Evolutionary conservation across 1,284 basidiomycete species (phyloP).

Genomic region (Termitomyces sp.): DNA sequence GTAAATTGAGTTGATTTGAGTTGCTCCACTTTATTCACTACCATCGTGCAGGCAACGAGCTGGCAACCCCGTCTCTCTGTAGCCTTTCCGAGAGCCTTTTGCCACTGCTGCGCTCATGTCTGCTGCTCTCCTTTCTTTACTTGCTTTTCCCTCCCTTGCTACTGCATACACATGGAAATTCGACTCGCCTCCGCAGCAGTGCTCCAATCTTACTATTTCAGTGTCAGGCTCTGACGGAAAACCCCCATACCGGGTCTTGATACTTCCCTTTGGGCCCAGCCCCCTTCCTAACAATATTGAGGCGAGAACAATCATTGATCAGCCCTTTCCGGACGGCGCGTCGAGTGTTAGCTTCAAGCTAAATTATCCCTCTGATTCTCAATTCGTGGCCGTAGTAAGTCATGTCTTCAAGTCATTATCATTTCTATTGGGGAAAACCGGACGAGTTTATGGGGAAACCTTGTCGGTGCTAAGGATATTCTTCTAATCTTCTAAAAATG

Average conservation of each 20-base stretch:
- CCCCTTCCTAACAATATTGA: conserved; percentile 59
- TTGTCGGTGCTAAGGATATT: background rate
- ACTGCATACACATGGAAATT: conserved; percentile 61
- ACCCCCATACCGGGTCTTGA: conserved; percentile 61
- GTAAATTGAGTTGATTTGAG: background rate
- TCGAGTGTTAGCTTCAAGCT: conserved; percentile 51
- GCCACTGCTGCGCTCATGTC: conserved; percentile 8
- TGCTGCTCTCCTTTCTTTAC: conserved; percentile 18
- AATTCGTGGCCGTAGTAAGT: conserved; percentile 73
- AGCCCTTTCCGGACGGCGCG: conserved; percentile 42
- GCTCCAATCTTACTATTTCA: conserved; percentile 51
- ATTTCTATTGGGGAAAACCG: background rate
- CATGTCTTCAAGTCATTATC: background rate
- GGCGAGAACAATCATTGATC: conserved; percentile 55
- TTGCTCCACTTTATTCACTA: conserved; percentile 11
- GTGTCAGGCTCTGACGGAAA: conserved; percentile 49
- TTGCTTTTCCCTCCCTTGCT: conserved; percentile 28
- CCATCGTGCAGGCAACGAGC: background rate
- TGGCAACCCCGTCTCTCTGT: background rate
- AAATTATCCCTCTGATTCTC: conserved; percentile 60
- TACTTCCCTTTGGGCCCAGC: conserved; percentile 61
- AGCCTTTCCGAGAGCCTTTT: background rate
- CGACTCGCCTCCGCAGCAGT: conserved; percentile 54
- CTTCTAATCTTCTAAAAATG: background rate
- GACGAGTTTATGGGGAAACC: background rate